phyloP scores from a whole-genome alignment of 345 rosid species.

The Carallia pectinifolia region DNA sequence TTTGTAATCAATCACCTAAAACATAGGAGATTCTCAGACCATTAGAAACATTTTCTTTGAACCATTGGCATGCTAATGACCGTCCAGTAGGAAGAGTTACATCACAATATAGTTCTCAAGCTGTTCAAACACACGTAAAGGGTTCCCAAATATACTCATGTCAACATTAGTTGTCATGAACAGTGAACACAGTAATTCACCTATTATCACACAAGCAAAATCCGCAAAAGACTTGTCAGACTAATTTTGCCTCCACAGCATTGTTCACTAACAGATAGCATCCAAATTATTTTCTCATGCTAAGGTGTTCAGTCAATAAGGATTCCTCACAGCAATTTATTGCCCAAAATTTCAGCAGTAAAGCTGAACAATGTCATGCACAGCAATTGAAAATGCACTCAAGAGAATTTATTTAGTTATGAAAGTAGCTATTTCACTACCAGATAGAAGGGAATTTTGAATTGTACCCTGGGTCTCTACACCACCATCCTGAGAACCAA shows the following conservation, averaged over 20 bases:
- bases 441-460: background rate
- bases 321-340: too few species aligned
- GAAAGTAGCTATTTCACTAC: background rate
- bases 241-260: background rate
- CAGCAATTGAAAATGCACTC: background rate
- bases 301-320: background rate
- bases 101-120: background rate
- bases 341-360: background rate
- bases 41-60: conserved; percentile 13
- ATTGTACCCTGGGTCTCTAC: conserved; percentile 76
- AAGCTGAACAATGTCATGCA: background rate
- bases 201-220: background rate
- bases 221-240: too few species aligned
- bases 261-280: background rate
- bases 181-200: background rate
- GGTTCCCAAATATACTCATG: too few species aligned
- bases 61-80: background rate
- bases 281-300: background rate
- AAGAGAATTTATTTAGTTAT: background rate
- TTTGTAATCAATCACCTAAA: conserved; percentile 92
- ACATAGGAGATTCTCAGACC: conserved; percentile 15
- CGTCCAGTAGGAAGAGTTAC: background rate
- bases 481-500: conserved; percentile 70
- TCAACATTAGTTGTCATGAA: conserved; percentile 4
- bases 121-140: background rate